Base-by-base conservation (phyloP, 148 eudicot species). In the Camellia lanceoleosa region DNA sequence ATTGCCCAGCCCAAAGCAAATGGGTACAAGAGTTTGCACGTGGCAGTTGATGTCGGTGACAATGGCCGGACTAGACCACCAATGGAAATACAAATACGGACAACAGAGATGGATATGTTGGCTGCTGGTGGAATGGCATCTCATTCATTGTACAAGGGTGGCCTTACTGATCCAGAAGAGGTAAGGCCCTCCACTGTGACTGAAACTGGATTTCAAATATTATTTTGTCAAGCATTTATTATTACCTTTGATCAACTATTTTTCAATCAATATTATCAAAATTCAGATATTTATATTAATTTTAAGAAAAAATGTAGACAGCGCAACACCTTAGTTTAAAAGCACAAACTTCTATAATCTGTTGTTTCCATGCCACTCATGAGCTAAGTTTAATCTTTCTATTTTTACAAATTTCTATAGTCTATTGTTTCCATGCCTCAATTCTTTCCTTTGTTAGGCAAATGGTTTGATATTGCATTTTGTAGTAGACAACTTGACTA, bases 81-180 rank as follows among this genome's bases (percentile, higher is more conserved):
- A 58, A 96, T 93, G 99, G 99, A 96, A 80, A 90, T 96, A 80
- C 99, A 96, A 81, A 92, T 96, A 79, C 82, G 99, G 80, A 96
- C 99, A 47, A 61, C 79, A 55, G 94, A 91, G 80, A 96, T 96
- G 99, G 95, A 96, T 84, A 83, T 78, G 76, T 79, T 86, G 84
- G 98, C 99, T 14, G 85, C 87, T 79, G 97, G 86, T 82, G 99
- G 99, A 79, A 82, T 87, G 11, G 99, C 99, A 73, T 92, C 98
- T 47, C 99, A 96, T 87, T 88, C 99, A 30, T 80, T 93, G 80
- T 96, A 93, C 92, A 96, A 96, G 91, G 93, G 97, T 60, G 99
- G 98, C 72, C 91, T 96, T 75, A 92, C 97, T 70, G 87, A 93
- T 91, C 99, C 99, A 41, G 92, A 92, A 80, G 99, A 93, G 93